Percentiles rank a stretch among this genome's conserved stretches.
Conservation (phyloP, 768 basidiomycete species). For the Filobasidium floriforme region DNA sequence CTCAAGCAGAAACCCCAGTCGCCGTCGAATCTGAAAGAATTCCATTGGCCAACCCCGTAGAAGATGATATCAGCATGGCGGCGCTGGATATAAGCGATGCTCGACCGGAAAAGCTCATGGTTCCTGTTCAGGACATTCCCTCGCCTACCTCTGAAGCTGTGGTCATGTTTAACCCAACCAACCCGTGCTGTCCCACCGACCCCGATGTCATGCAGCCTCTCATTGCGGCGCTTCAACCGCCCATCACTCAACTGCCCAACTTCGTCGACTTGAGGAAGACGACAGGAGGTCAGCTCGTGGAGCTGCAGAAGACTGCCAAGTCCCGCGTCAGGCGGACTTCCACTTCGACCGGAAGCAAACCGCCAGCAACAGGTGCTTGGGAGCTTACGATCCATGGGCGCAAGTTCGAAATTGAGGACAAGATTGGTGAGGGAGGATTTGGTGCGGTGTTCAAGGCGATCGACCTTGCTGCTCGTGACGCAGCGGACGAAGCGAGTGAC, state of each 20-base stretch:
- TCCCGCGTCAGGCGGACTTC: slow-evolving; percentile 18
- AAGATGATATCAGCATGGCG: neutral
- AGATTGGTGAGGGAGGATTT: slow-evolving; percentile 94
- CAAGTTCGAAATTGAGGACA: slow-evolving; percentile 65
- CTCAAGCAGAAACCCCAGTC: neutral
- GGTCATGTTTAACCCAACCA: slow-evolving; percentile 50
- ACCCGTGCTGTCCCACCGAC: slow-evolving; percentile 84
- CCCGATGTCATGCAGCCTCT: slow-evolving; percentile 57
- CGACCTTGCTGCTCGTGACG: slow-evolving; percentile 41
- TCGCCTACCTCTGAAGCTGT: slow-evolving; percentile 5
- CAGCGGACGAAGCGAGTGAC: slow-evolving; percentile 49
- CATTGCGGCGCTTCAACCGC: slow-evolving; percentile 53
- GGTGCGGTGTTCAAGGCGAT: slow-evolving; percentile 87
- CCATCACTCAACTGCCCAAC: slow-evolving; percentile 46
- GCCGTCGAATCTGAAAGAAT: neutral
- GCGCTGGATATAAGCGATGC: neutral
- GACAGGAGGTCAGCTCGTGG: slow-evolving; percentile 55
- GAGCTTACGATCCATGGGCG: slow-evolving; percentile 58
- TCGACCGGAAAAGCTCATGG: slow-evolving; percentile 5
- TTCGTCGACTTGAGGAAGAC: slow-evolving; percentile 41
- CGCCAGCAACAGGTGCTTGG: slow-evolving; percentile 40
- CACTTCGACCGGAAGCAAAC: slow-evolving; percentile 8
- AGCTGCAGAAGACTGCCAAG: slow-evolving; percentile 65
- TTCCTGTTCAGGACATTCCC: neutral
- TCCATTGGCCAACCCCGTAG: neutral